These are phyloP conservation scores for Penicillium sp. DNA, from an alignment of 2,329 filamentous ascomycete species.

Conservation along the genomic window DNA sequence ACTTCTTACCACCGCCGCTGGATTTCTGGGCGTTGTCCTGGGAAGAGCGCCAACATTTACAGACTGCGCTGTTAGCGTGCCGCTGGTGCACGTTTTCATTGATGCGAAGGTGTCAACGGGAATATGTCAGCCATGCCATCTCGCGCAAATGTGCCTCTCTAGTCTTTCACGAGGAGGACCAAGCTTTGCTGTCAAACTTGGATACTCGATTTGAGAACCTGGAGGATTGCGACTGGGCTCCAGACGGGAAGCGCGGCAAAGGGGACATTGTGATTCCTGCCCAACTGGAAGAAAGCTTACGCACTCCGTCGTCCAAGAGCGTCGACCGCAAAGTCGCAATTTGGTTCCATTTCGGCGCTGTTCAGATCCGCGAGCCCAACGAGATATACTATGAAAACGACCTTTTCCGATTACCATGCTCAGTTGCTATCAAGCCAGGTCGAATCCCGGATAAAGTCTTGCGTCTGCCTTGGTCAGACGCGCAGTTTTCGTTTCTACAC, in stretches of 20 bases:
- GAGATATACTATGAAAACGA: slow-evolving; percentile 33
- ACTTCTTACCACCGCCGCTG: slow-evolving; percentile 42
- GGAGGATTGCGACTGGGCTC: slow-evolving; percentile 22
- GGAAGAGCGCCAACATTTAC: slow-evolving; percentile 34
- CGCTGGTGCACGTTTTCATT: slow-evolving; percentile 44
- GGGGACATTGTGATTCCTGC: slow-evolving; percentile 34
- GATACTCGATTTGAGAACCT: slow-evolving; percentile 26
- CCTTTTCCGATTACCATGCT: slow-evolving; percentile 38
- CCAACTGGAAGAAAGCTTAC: slow-evolving; percentile 4
- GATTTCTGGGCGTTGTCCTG: slow-evolving; percentile 34
- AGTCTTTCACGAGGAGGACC: slow-evolving; percentile 28
- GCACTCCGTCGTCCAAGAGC: neutral
- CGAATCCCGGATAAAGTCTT: slow-evolving; percentile 44
- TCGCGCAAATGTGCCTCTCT: slow-evolving; percentile 31
- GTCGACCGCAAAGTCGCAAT: slow-evolving; percentile 33
- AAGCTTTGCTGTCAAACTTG: slow-evolving; percentile 24
- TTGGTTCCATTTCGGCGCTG: slow-evolving; percentile 41
- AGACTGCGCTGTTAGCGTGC: slow-evolving; percentile 38
- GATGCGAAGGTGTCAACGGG: slow-evolving; percentile 41
- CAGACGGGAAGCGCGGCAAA: slow-evolving; percentile 28
- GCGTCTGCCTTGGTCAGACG: slow-evolving; percentile 38
- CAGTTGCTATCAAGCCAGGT: slow-evolving; percentile 26
- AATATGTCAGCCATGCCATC: slow-evolving; percentile 40
- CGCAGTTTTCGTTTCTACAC: slow-evolving; percentile 41
- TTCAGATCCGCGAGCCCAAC: slow-evolving; percentile 34